These are phyloP conservation scores for Didymellaceae sp. DNA, from an alignment of 2,329 filamentous ascomycete genomes.

Conservation along the genomic window DNA sequence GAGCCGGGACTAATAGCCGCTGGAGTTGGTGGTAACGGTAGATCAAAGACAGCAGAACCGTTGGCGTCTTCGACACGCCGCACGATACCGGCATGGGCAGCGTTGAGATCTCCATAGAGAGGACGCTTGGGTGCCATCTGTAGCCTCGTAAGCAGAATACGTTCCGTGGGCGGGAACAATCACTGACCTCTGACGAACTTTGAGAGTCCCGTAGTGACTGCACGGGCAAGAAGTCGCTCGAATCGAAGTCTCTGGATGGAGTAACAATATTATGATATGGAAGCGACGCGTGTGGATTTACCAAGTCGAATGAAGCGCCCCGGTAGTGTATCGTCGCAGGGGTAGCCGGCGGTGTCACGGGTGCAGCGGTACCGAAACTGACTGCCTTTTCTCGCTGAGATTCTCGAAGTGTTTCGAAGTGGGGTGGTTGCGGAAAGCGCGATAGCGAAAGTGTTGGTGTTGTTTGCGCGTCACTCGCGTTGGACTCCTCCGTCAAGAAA, in stretches of 20 bases:
- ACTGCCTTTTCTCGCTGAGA: conserved; percentile 20
- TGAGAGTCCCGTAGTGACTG: conserved; percentile 33
- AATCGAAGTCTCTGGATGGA: conserved; percentile 45
- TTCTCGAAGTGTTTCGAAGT: conserved; percentile 23
- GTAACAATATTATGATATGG: conserved; percentile 46
- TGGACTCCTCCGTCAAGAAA: conserved; percentile 31
- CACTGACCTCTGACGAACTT: conserved; percentile 28
- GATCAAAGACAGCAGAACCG: conserved; percentile 18
- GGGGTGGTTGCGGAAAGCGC: conserved; percentile 45
- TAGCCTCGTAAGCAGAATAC: neutral
- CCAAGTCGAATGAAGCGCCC: conserved; percentile 49
- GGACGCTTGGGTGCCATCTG: conserved; percentile 43
- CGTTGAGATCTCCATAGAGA: conserved; percentile 38
- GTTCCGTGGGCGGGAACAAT: neutral
- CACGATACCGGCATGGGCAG: conserved; percentile 41
- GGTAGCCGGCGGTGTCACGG: conserved; percentile 46
- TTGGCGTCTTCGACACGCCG: conserved; percentile 27
- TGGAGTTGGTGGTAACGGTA: conserved; percentile 36
- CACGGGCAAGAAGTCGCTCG: conserved; percentile 39
- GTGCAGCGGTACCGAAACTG: conserved; percentile 36
- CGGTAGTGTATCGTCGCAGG: conserved; percentile 49
- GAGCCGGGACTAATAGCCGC: conserved; percentile 37
- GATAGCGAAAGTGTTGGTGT: conserved; percentile 40
- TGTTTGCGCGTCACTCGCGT: conserved; percentile 20
- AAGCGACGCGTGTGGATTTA: conserved; percentile 49